Evolutionary conservation across 176 grass and related monocot genomes (phyloP).

Genomic region (Oropetium thomaeum): DNA sequence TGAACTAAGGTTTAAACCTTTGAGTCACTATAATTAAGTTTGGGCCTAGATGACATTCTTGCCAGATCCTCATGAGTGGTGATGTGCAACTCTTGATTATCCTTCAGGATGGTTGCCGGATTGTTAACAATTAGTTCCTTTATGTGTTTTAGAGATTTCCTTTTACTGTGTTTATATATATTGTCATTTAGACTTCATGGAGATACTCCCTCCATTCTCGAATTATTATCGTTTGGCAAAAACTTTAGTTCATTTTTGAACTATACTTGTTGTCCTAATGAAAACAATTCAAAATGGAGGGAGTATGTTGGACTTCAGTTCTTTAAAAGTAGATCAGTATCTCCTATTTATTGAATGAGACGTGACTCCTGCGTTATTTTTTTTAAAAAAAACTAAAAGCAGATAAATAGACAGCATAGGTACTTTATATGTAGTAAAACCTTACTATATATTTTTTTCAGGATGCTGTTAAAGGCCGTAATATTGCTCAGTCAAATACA

Average conservation of each 20-base stretch:
- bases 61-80: neutral
- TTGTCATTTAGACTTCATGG: constrained; percentile 5
- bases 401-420: neutral
- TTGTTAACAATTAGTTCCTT: neutral
- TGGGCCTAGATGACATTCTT: neutral
- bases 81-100: neutral
- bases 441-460: constrained; percentile 34
- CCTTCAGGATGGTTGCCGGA: neutral
- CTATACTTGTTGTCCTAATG: no score
- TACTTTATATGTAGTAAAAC: neutral
- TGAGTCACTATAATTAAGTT: neutral
- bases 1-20: constrained; percentile 8
- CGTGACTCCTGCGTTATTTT: neutral
- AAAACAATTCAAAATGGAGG: no score
- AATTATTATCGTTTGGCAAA: no score
- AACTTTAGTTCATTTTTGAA: no score
- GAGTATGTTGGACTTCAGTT: neutral
- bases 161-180: neutral
- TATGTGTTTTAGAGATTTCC: neutral
- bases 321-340: constrained; percentile 2
- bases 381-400: neutral
- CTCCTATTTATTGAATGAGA: neutral
- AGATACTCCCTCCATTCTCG: no score
- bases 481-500: constrained; percentile 62
- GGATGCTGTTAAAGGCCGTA: constrained; percentile 85